Percentiles rank a stretch among this genome's conserved stretches.
These are phyloP conservation scores for Lecanicillium sp. DNA, from an alignment of 2,329 filamentous ascomycete genomes.

Conservation along the genomic window DNA sequence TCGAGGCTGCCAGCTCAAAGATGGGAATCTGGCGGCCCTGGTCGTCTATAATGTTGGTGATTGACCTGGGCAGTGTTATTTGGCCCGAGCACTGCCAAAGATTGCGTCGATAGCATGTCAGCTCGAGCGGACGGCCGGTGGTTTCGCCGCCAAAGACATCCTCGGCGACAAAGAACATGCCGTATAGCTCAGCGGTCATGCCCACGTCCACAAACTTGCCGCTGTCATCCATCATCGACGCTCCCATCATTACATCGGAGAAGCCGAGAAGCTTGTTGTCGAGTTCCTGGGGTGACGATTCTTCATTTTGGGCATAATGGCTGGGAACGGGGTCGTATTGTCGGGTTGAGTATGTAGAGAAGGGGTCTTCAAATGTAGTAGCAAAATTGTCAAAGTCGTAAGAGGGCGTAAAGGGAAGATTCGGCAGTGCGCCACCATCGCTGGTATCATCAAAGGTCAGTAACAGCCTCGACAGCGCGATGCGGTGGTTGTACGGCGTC, in stretches of 20 bases:
- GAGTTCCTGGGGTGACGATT: constrained; percentile 45
- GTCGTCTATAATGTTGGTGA: constrained; percentile 61
- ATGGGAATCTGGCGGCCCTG: constrained; percentile 72
- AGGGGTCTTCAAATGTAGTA: constrained; percentile 57
- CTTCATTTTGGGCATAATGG: constrained; percentile 35
- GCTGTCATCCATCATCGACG: constrained; percentile 56
- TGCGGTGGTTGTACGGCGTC: background rate
- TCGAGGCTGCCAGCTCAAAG: constrained; percentile 69
- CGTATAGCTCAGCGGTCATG: constrained; percentile 69
- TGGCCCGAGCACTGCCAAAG: constrained; percentile 91
- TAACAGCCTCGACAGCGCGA: constrained; percentile 9
- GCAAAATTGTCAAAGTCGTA: constrained; percentile 55
- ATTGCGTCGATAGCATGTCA: constrained; percentile 93
- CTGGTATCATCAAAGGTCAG: constrained; percentile 17
- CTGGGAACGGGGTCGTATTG: constrained; percentile 36
- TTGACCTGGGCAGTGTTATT: constrained; percentile 66
- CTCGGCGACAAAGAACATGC: constrained; percentile 84
- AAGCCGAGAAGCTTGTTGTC: constrained; percentile 71
- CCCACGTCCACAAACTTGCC: constrained; percentile 55
- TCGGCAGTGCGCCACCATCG: constrained; percentile 24
- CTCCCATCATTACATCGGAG: constrained; percentile 52
- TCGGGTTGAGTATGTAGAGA: constrained; percentile 43
- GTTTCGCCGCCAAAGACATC: constrained; percentile 62
- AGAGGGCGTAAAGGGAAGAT: constrained; percentile 45
- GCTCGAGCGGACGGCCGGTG: constrained; percentile 56